Base-by-base conservation (phyloP, 2,329 filamentous ascomycete genomes). In the Sporothrix curviconia region DNA sequence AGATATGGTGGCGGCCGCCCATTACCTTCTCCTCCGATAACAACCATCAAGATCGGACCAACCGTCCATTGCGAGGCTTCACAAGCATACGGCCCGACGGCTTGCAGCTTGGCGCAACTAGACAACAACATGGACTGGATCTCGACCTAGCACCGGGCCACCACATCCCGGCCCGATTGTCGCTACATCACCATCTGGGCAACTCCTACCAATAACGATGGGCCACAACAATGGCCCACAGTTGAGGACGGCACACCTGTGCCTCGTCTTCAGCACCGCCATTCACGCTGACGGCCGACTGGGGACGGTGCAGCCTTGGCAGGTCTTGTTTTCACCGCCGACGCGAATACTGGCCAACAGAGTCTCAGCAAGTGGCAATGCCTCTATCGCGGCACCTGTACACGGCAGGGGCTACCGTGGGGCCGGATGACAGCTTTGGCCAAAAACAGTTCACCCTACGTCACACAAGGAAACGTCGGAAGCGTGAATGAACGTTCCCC, bases 391-490 rank as follows among this genome's bases (percentile, higher is more conserved):
- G 22, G 9, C 25, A 11, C 4, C 44, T 3, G 3, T 28, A 8
- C 53, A 39, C 25, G 53, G 9, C 22, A 42, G 7, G 53, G 65
- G 70, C 70, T 36, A 71, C 67, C 55, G 67, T 70, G 60, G 80
- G 86, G 86, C 9, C 86, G 1, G 86, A 90, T 68, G 68, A 77
- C n/a, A 81, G 75, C 58, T 90, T 90, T 66, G 77, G 73, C 60
- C 69, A 71, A 22, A 68, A 56, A 17, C 61, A 77, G 61, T 90
- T 85, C 64, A 72, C 81, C 7, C 79, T 84, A 1, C 74, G 9
- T 75, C 78, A 7, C 72, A 77, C 59, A 78, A 81, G 63, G 83
- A 85, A 37, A 81, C 81, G 3, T 74, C 76, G 32, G 82, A 85
- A 59, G 76, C 78, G 12, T 69, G 84, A 32, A 77, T 81, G 37